Conservation (phyloP, 257 asterid species). For the Solanum acaule region DNA sequence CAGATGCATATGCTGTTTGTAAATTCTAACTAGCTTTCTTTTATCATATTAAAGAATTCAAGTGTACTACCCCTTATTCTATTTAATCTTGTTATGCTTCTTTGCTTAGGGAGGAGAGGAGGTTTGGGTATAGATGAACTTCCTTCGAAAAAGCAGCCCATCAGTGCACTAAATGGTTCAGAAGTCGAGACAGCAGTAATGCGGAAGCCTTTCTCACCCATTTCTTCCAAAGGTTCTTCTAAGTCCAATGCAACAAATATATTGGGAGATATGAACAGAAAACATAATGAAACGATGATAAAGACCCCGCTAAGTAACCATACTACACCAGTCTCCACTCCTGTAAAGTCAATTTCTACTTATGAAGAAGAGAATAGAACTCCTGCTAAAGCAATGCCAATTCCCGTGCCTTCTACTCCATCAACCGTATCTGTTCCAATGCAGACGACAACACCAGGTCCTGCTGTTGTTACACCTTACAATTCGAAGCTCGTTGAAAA, state of each 20-base stretch:
- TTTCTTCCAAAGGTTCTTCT: constrained; percentile 65
- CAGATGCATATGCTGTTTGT: neutral
- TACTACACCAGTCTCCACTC: constrained; percentile 21
- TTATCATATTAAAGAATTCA: neutral
- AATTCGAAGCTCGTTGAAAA: constrained; percentile 18
- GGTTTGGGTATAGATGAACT: constrained; percentile 75
- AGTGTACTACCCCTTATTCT: neutral
- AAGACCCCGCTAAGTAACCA: constrained; percentile 24
- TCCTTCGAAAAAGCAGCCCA: constrained; percentile 7
- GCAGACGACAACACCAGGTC: constrained; percentile 61
- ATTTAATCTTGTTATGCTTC: neutral
- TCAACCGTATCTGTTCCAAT: constrained; percentile 55
- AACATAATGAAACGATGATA: constrained; percentile 43
- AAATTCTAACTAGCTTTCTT: neutral
- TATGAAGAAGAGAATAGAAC: constrained; percentile 58
- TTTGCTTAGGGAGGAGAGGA: constrained; percentile 69
- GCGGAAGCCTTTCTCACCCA: constrained; percentile 89
- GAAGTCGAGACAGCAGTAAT: constrained; percentile 2
- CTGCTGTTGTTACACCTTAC: constrained; percentile 3
- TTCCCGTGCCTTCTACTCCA: constrained; percentile 53
- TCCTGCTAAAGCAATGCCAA: constrained; percentile 38
- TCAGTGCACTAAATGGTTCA: neutral
- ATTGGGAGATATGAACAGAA: constrained; percentile 50
- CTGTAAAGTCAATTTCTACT: constrained; percentile 37
- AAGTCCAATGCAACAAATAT: constrained; percentile 44